Base-by-base conservation (phyloP, 139 green algal species). In the Choricystis sp. region DNA sequence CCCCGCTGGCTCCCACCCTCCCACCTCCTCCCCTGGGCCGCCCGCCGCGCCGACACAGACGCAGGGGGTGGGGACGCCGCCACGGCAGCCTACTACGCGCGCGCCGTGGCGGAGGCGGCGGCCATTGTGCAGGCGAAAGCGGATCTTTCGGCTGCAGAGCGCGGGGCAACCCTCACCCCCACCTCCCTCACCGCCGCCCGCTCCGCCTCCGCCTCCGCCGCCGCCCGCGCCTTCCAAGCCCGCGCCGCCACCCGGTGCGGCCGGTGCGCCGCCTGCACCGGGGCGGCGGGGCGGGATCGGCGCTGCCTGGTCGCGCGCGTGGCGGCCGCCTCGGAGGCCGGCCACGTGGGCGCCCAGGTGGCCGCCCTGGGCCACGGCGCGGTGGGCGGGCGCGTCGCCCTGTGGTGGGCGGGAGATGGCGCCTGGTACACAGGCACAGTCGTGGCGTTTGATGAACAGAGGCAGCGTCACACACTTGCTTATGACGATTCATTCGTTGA, bases 241-340 rank as follows among this genome's bases (percentile, higher is more conserved):
- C 40, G 40, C 40, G 9, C 9, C 40, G 40, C 40, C 40, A 52
- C 9, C 40, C 40, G 40, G 40, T 52, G 40, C 40, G 40, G 40
- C 28, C 61, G 29, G 61, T 66, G 61, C 61, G 29, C 61, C 20
- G 30, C 61, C 20, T 24, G 22, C 61, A 9, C 29, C 4, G 4
- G 4, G 5, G 59, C 9, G 5, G 24, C 26, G 26, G 28, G 28
- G 60, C 40, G 40, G 40, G 40, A 52, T 16, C 9, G 40, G 40
- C 40, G 40, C 31, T 94, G 84, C 73, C 74, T 91, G 66, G 66
- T 77, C 31, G 76, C 86, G 60, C 77, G 84, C 49, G 82, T 80
- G 30, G 76, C 71, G 16, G 83, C 84, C 9, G 82, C 83, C 3
- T 84, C 84, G 5, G 80, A 79, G n/a, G 74, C 74, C 16, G 76